A percentile compares a stretch with the other conserved stretches of the same genome.
phyloP scores from a whole-genome alignment of 1,284 basidiomycete genomes.

The Somion occarium region DNA sequence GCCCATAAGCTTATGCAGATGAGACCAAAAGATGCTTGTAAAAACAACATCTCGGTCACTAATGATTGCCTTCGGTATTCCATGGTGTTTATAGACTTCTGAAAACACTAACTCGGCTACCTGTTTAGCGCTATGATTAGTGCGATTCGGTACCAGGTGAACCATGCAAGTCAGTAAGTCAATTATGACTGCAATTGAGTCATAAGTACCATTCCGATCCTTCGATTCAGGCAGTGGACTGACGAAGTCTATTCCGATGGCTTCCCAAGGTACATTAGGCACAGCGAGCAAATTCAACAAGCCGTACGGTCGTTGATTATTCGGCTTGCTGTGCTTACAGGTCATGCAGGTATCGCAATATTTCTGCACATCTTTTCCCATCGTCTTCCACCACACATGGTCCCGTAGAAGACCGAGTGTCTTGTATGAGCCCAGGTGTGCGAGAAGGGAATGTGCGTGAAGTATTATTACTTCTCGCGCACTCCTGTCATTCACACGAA shows the following conservation, averaged over 20 bases:
- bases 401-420: conserved; percentile 1
- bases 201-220: conserved; percentile 22
- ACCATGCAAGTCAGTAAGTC: conserved; percentile 30
- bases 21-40: conserved; percentile 38
- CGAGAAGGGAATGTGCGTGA: conserved; percentile 28
- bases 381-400: conserved; percentile 23
- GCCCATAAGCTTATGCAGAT: conserved; percentile 29
- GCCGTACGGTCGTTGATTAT: conserved; percentile 21
- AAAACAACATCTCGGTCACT: conserved; percentile 39
- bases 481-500: conserved; percentile 16
- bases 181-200: conserved; percentile 29
- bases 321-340: conserved; percentile 22
- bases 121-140: conserved; percentile 29
- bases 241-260: conserved; percentile 34
- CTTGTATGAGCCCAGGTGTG: conserved; percentile 8
- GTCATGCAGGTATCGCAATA: conserved; percentile 23
- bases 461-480: conserved; percentile 28
- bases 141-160: conserved; percentile 25
- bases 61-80: conserved; percentile 35
- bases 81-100: conserved; percentile 34
- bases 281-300: conserved; percentile 20
- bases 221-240: conserved; percentile 29
- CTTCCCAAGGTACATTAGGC: conserved; percentile 23
- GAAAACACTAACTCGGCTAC: conserved; percentile 36
- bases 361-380: conserved; percentile 18